Evolutionary conservation across 306 rosid species (phyloP), one percentile per base, ranked within the genome.

Genomic region (Rubus idaeus): DNA sequence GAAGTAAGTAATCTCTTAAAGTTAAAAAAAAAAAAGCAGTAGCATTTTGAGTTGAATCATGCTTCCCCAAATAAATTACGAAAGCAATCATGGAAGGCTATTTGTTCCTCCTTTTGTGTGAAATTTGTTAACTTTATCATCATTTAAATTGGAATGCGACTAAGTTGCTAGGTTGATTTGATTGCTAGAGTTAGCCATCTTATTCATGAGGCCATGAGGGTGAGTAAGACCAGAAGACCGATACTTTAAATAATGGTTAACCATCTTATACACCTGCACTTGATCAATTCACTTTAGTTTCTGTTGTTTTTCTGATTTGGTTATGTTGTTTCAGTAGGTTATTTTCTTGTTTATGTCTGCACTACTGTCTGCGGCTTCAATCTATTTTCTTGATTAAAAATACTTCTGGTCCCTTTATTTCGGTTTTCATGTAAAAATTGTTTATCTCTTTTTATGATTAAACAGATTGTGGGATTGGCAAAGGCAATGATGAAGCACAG

Each of bases 391-490:
- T 35, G 10, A 63, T 46, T 26, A 35, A 23, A 12, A 23, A 23
- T 23, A 23, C 26, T 23, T 23, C 26, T 23, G 26, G 12, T 6
- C 7, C 8, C n/a, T 68, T 47, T 11, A 4, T 73, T 13, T 57
- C 30, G 12, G 1, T 39, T 20, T 20, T 49, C 5, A 14, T 49
- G 37, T 39, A 53, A 40, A 46, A 52, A 18, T 39, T 13, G 17
- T 63, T n/a, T 56, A 61, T 53, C 52, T 11, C 10, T 58, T 66
- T 67, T 81, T 58, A 47, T 71, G 73, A 37, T 55, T 71, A 47
- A 75, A 67, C 88, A 95, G 98, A 47, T 92, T 79, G 97, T 89
- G 64, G 99, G 99, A 62, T 87, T 95, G 66, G 99, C 99, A 11
- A 88, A 86, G 82, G 92, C 97, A 3, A 95, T 95, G 99, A 65